A percentile compares a stretch with the other conserved stretches of the same genome.
Evolutionary conservation across 805 yeast species (phyloP).

Genomic region (Cyberlindnera saturnus): DNA sequence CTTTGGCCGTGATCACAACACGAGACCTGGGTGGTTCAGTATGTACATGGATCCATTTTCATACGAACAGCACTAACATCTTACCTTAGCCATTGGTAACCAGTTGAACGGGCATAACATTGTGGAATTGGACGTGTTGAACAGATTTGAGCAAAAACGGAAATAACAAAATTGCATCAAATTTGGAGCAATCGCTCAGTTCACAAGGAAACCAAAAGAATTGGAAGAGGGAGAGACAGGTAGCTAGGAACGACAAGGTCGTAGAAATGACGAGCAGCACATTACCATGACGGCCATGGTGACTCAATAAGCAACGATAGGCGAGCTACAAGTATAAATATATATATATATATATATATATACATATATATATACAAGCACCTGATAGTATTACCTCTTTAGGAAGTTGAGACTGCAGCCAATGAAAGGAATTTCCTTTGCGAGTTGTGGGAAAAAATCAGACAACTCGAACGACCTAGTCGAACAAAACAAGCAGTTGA

Average conservation of each 20-base stretch:
- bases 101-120: constrained; percentile 59
- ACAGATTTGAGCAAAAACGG: constrained; percentile 25
- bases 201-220: no score
- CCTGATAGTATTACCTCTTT: constrained; percentile 8
- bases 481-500: constrained; percentile 6
- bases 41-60: constrained; percentile 24
- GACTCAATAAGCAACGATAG: no score
- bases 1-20: constrained; percentile 82
- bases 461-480: constrained; percentile 1
- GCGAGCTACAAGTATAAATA: no score
- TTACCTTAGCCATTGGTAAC: constrained; percentile 53
- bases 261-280: no score
- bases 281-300: no score
- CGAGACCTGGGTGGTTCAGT: constrained; percentile 84
- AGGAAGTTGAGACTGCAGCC: constrained; percentile 17
- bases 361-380: background rate
- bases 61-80: constrained; percentile 2
- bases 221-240: no score
- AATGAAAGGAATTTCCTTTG: constrained; percentile 8
- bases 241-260: no score
- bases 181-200: no score
- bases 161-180: no score
- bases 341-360: no score
- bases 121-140: constrained; percentile 50
- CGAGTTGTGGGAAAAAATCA: constrained; percentile 3